Evolutionary conservation across 352 stramenopile genomes (phyloP), one percentile per base, ranked within the genome.

Genomic region (Globisporangium spiculum): DNA sequence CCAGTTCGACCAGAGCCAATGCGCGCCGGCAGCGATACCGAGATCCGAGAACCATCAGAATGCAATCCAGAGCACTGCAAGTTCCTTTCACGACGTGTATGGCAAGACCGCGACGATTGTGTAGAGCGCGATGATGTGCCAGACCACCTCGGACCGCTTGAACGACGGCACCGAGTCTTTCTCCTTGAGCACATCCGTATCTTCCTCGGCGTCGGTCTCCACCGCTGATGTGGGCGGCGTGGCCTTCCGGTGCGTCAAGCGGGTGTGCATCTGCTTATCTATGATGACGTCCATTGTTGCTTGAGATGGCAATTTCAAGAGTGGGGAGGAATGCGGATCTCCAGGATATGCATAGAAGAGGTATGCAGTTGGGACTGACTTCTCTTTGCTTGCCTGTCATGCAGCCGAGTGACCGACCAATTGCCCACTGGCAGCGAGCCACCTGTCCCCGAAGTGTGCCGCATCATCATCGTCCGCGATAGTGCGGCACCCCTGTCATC

Each of bases 1-100:
- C 55, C 94, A 81, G 79, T 99, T 97, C 32, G 94, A 89, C 97
- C 97, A 99, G 14, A 99, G 86, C 26, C 97, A 90, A 75, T 99
- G 97, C 7, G 98, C 97, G 55, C 97, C 97, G 0, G 96, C 96
- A 52, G 97, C 99, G 74, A 99, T 99, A 63, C 97, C 97, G 48
- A 99, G 87, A 0, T 96, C 96, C 69, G 87, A 93, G 60, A 87
- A 58, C 38, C 84, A 76, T 81, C 83, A 95, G 32, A 94, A 75
- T 34, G 70, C 26, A 14, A 79, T 12, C 87, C 87, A 94, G n/a
- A 90, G 83, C 67, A 88, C 72, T 2, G 76, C 65, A 44, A 93
- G 67, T 73, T 91, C 75, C 55, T 26, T 30, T 46, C 79, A 65
- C 18, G 80, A 78, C 61, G 74, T 75, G 46, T 65, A 48, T 24